Percentiles rank a stretch among this genome's conserved stretches.
phyloP scores from a whole-genome alignment of 305 asterid genomes.

The Rubia balearica region DNA sequence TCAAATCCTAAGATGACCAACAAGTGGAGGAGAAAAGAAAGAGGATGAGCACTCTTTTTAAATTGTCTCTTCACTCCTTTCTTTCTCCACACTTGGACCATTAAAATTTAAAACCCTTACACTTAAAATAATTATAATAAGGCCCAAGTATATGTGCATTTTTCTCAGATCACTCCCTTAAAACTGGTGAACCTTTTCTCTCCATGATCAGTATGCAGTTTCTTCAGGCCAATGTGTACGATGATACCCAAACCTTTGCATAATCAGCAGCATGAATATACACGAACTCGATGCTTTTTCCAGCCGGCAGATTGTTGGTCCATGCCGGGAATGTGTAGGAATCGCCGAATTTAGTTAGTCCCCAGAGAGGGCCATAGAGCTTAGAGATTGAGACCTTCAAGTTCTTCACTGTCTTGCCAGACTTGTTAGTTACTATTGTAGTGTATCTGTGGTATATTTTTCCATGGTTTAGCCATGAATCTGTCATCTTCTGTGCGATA shows the following conservation, averaged over 20 bases:
- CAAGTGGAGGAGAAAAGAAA: conserved; percentile 55
- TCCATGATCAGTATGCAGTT: conserved; percentile 4
- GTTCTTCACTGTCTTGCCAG: conserved; percentile 61
- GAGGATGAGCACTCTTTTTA: conserved; percentile 93
- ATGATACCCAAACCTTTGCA: conserved; percentile 63
- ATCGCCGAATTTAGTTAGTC: conserved; percentile 64
- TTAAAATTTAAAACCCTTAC: background rate
- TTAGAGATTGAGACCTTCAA: conserved; percentile 57
- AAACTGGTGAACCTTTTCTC: conserved; percentile 26
- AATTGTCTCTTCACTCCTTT: conserved; percentile 92
- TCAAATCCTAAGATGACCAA: conserved; percentile 31
- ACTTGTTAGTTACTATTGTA: conserved; percentile 57
- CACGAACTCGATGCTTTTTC: conserved; percentile 85
- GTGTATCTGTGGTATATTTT: conserved; percentile 79
- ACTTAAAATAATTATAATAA: background rate
- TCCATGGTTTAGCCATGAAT: conserved; percentile 62
- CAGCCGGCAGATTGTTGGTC: conserved; percentile 64
- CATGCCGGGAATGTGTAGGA: conserved; percentile 79
- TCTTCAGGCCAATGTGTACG: conserved; percentile 58
- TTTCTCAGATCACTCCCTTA: conserved; percentile 33
- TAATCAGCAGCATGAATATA: conserved; percentile 85
- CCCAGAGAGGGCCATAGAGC: conserved; percentile 97
- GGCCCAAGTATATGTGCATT: conserved; percentile 52
- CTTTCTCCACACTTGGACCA: conserved; percentile 45
- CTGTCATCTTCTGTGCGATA: conserved; percentile 51